Evolutionary conservation across 495 filamentous ascomycete species (phyloP), one percentile per base, ranked within the genome.

Genomic region (Penicillium waksmanii): DNA sequence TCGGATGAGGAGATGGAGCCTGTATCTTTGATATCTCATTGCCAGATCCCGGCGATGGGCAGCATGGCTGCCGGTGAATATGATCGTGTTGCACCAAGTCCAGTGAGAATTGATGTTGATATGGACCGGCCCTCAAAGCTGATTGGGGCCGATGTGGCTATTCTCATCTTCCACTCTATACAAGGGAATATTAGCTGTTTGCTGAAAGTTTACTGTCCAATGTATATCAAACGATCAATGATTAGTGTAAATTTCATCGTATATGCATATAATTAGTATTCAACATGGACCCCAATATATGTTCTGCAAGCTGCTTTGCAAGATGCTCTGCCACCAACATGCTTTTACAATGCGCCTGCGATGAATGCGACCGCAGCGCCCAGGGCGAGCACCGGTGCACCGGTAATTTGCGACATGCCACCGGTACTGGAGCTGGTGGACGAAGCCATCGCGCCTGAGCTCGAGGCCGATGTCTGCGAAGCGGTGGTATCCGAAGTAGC

Each of bases 401-500:
- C 59, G 31, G 63, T 65, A 5, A 59, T 38, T 13, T 51, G 63
- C 5, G 59, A 18, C 13, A 62, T 19, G n/a, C 63, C 63, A 3
- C 55, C 63, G n/a, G 58, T 62, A 48, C 63, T 65, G 25, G 55
- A 59, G 52, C 63, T 65, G 25, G 55, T 62, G 10, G 33, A 21
- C 5, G 55, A 33, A 9, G 55, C 1, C 46, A 48, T 33, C 33
- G 57, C 31, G 5, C 17, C 27, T 4, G 40, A 44, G 3, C 23
- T 33, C 19, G 51, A 36, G 12, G 42, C 43, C 11, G 31, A 21
- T 6, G 44, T 19, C 17, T 17, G 17, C 7, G 54, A 25, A 13
- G 13, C 19, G 7, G 53, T 33, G 13, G 58, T 19, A 11, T 44
- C 34, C 49, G 34, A 25, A 10, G 49, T 8, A 0, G 31, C 25